Percentiles rank a stretch among this genome's conserved stretches.
These are phyloP conservation scores for Aspergillus heteromorphus DNA, from an alignment of 495 filamentous ascomycete genomes.

Conservation along the genomic window DNA sequence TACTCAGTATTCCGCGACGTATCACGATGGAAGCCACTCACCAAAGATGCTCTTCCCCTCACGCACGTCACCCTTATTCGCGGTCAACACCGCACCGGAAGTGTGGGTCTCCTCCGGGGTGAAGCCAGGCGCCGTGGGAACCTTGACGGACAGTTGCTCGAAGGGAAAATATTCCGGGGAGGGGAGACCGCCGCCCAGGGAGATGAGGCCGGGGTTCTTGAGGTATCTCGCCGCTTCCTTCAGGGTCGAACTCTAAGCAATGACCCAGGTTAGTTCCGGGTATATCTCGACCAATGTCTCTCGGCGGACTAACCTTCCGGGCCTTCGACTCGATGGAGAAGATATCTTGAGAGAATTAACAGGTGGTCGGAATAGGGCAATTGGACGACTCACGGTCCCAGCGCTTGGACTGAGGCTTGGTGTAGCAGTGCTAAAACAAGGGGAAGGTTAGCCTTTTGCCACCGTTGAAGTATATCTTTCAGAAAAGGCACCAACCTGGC, in stretches of 20 bases:
- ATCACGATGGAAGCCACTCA: conserved; percentile 13
- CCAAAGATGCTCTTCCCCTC: conserved; percentile 59
- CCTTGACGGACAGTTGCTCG: conserved; percentile 60
- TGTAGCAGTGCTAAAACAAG: conserved; percentile 37
- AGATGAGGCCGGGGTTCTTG: conserved; percentile 70
- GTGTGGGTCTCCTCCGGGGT: conserved; percentile 55
- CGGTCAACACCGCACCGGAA: conserved; percentile 49
- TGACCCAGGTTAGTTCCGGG: conserved; percentile 7
- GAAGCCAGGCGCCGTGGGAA: conserved; percentile 63
- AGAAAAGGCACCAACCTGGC: conserved; percentile 40
- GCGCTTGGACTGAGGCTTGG: conserved; percentile 73
- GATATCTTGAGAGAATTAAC: conserved; percentile 23
- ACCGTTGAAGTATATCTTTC: not conserved
- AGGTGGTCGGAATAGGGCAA: not conserved
- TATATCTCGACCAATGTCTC: not conserved
- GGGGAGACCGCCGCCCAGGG: conserved; percentile 87
- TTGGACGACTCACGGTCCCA: conserved; percentile 68
- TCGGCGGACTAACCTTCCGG: conserved; percentile 26
- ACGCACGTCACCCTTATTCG: conserved; percentile 77
- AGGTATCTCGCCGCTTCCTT: conserved; percentile 76
- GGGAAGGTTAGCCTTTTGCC: not conserved
- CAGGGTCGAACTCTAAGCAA: conserved; percentile 53
- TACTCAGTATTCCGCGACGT: not conserved
- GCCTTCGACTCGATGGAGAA: conserved; percentile 38
- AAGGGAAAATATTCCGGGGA: conserved; percentile 87